Percentiles rank a stretch among this genome's conserved stretches.
These are phyloP conservation scores for Russula lepida DNA, from an alignment of 768 basidiomycete species.

Conservation along the genomic window DNA sequence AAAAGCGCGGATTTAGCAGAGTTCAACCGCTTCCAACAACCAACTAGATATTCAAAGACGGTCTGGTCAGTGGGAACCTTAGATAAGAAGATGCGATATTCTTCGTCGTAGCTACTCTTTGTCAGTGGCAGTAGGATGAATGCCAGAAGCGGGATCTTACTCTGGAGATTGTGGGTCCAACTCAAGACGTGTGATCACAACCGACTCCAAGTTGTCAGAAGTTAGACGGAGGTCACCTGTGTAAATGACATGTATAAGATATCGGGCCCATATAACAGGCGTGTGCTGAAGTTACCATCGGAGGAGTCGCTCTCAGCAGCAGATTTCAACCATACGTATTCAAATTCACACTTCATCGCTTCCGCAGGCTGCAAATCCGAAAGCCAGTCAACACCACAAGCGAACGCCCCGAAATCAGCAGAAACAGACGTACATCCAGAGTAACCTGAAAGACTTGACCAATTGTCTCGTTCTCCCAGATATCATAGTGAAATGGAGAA, in stretches of 20 bases:
- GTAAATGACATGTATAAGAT: neutral
- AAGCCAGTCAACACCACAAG: neutral
- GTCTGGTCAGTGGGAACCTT: slow-evolving; percentile 74
- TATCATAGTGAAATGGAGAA: slow-evolving; percentile 42
- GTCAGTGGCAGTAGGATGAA: slow-evolving; percentile 2
- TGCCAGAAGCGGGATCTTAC: slow-evolving; percentile 13
- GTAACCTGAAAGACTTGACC: slow-evolving; percentile 68
- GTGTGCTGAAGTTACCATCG: neutral
- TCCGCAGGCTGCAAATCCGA: slow-evolving; percentile 16
- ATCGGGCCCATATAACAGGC: neutral
- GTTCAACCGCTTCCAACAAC: slow-evolving; percentile 87
- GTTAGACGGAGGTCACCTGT: slow-evolving; percentile 11
- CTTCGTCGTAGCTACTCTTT: slow-evolving; percentile 55
- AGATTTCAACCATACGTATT: slow-evolving; percentile 20
- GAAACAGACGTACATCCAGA: slow-evolving; percentile 49
- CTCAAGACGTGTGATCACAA: slow-evolving; percentile 19
- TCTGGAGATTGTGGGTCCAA: slow-evolving; percentile 11
- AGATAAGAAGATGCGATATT: slow-evolving; percentile 63
- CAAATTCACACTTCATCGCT: slow-evolving; percentile 13
- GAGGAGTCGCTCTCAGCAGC: slow-evolving; percentile 14
- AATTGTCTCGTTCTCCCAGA: slow-evolving; percentile 73
- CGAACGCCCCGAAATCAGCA: neutral
- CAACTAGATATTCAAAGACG: slow-evolving; percentile 80
- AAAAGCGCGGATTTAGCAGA: slow-evolving; percentile 41
- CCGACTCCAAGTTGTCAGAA: slow-evolving; percentile 17